Conservation (phyloP, 495 filamentous ascomycete genomes). For the Penicillium fimorum region DNA sequence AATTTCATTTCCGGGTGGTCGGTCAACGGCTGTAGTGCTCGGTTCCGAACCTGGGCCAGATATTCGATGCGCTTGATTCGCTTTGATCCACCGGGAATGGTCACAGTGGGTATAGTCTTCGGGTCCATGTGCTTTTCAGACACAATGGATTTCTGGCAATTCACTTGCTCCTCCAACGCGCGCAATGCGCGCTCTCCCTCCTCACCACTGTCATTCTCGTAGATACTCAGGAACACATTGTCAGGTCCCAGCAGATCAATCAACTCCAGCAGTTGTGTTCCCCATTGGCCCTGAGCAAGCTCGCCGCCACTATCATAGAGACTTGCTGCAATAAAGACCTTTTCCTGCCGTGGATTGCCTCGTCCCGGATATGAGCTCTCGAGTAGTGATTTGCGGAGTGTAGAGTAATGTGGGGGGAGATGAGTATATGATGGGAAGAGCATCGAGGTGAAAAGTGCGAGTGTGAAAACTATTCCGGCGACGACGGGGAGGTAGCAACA, state of each 20-base stretch:
- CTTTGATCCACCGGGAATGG: conserved; percentile 58
- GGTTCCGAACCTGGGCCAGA: conserved; percentile 75
- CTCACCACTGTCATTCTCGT: conserved; percentile 68
- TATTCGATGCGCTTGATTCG: conserved; percentile 71
- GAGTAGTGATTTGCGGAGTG: conserved; percentile 37
- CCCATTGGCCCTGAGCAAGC: conserved; percentile 66
- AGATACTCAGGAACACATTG: conserved; percentile 54
- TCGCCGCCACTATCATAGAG: conserved; percentile 62
- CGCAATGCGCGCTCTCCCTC: conserved; percentile 45
- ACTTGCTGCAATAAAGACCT: conserved; percentile 73
- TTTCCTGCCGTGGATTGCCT: conserved; percentile 62
- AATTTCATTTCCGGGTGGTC: conserved; percentile 44
- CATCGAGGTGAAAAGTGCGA: conserved; percentile 52
- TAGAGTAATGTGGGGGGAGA: conserved; percentile 49
- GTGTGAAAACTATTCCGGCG: conserved; percentile 62
- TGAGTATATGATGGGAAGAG: conserved; percentile 61
- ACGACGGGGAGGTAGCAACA: conserved; percentile 64
- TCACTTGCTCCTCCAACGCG: conserved; percentile 40
- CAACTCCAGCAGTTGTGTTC: conserved; percentile 57
- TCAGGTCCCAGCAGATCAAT: conserved; percentile 58
- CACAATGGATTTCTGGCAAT: conserved; percentile 54
- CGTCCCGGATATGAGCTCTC: conserved; percentile 47
- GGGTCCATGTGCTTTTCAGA: conserved; percentile 54
- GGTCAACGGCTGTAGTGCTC: conserved; percentile 64
- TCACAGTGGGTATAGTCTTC: conserved; percentile 52